phyloP scores from a whole-genome alignment of 352 stramenopile genomes.

The Phytophthora tentaculata region DNA sequence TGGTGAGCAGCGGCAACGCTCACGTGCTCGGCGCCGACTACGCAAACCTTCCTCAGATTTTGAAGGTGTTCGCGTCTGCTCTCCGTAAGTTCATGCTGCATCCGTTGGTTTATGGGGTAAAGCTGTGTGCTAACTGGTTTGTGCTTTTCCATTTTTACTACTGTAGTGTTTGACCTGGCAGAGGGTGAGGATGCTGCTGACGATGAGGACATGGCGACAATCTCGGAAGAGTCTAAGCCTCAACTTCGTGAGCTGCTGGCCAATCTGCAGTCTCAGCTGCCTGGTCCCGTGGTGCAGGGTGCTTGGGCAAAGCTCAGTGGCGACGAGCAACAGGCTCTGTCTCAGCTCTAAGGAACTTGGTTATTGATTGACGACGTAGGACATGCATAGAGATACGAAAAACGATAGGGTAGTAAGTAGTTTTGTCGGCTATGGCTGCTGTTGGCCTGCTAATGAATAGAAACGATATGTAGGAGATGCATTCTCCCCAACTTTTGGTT shows the following conservation, averaged over 20 bases:
- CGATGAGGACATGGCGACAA: slow-evolving; percentile 74
- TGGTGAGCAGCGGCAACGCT: slow-evolving; percentile 63
- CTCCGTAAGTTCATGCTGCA: slow-evolving; percentile 53
- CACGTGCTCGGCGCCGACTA: slow-evolving; percentile 76
- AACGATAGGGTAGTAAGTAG: slow-evolving; percentile 37
- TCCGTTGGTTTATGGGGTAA: slow-evolving; percentile 13
- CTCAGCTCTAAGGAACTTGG: slow-evolving; percentile 55
- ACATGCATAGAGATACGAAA: slow-evolving; percentile 41
- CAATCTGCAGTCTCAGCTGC: slow-evolving; percentile 75
- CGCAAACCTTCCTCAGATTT: slow-evolving; percentile 61
- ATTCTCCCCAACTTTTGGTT: slow-evolving; percentile 2
- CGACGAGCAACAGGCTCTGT: slow-evolving; percentile 76
- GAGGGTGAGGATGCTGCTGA: slow-evolving; percentile 65
- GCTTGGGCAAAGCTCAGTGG: slow-evolving; percentile 75
- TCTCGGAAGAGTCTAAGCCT: slow-evolving; percentile 65
- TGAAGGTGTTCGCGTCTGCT: slow-evolving; percentile 82
- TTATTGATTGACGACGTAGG: slow-evolving; percentile 33
- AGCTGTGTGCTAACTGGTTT: slow-evolving; percentile 25
- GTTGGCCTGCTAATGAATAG: slow-evolving; percentile 34
- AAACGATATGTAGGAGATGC: slow-evolving; percentile 25
- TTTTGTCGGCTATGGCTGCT: slow-evolving; percentile 33
- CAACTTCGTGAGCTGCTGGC: slow-evolving; percentile 67
- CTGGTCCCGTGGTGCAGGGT: slow-evolving; percentile 60
- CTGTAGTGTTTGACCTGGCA: slow-evolving; percentile 62
- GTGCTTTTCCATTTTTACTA: slow-evolving; percentile 14